phyloP scores from a whole-genome alignment of 116 monocot species.

The Trichopus zeylanicus region DNA sequence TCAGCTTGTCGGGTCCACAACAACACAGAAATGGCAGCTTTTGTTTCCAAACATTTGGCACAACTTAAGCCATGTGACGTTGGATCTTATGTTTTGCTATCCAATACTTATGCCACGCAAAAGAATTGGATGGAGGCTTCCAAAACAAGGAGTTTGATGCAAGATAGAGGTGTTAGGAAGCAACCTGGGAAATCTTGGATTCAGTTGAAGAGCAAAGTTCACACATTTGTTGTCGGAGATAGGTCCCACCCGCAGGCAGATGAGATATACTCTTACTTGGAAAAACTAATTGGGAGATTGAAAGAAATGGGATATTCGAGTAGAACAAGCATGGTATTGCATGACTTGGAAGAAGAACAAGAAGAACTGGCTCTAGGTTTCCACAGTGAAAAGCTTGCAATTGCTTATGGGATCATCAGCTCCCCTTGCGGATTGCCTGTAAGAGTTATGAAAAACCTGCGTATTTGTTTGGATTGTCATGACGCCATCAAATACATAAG shows the following conservation, averaged over 20 bases:
- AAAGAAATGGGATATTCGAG: constrained; percentile 43
- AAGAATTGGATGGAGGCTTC: constrained; percentile 39
- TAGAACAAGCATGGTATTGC: constrained; percentile 34
- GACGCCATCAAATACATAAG: constrained; percentile 35
- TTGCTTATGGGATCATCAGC: constrained; percentile 47
- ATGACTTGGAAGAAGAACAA: constrained; percentile 49
- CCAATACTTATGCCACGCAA: constrained; percentile 45
- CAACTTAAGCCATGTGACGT: constrained; percentile 36
- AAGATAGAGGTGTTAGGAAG: constrained; percentile 30
- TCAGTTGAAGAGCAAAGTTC: constrained; percentile 39
- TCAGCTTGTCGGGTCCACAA: constrained; percentile 54
- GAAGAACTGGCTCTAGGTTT: constrained; percentile 22
- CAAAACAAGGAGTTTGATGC: constrained; percentile 38
- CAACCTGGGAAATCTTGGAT: constrained; percentile 71
- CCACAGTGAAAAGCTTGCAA: constrained; percentile 49
- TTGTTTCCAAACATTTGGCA: constrained; percentile 36
- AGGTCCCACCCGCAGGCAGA: constrained; percentile 28
- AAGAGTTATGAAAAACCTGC: constrained; percentile 44
- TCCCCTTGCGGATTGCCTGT: constrained; percentile 25
- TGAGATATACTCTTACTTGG: constrained; percentile 43
- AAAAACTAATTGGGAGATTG: constrained; percentile 34
- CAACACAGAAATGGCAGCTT: constrained; percentile 40
- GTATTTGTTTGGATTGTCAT: constrained; percentile 48
- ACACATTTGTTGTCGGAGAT: constrained; percentile 49
- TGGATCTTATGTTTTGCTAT: constrained; percentile 50